Evolutionary conservation across 2,329 filamentous ascomycete genomes (phyloP), one percentile per base, ranked within the genome.

Genomic region (Stemphylium beticola): DNA sequence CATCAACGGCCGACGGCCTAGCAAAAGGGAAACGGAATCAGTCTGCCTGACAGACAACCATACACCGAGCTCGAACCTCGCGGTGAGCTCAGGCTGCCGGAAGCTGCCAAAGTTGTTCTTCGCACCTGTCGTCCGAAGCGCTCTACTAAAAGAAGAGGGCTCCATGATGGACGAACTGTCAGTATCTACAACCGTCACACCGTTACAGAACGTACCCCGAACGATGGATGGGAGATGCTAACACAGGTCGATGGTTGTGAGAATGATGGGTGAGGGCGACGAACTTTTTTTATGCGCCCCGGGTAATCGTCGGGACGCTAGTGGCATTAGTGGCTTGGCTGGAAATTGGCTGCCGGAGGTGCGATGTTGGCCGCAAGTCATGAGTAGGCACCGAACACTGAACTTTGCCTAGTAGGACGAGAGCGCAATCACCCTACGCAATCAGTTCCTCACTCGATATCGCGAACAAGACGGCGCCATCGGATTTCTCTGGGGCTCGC

Each of bases 41-140:
- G 70, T 68, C 67, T 66, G 69, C 71, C 72, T 68, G 68, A 61
- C 64, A 60, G 39, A 62, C 64, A 58, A 55, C 62, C 67, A 44
- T 67, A 63, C 66, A 71, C 73, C 71, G 72, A 75, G 71, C 69
- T 75, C 73, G 63, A 74, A 71, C 71, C 70, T 63, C 54, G 41
- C 60, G 68, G 69, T 58, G 64, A 74, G 63, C 68, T 75, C 73
- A 85, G 84, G 85, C 83, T 82, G 73, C 69, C 71, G 71, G 67
- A 71, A 69, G 80, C 75, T 77, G 78, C 77, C 80, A 79, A 76
- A 81, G 81, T 95, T 85, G 72, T 77, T 96, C 88, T 96, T 77
- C 91, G 88, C 46, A 95, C 87, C 90, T 95, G 92, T 96, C 91
- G 90, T 92, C 91, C 87, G 57, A 55, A 89, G 90, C 93, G 82